These are phyloP conservation scores for Begonia loranthoides DNA, from an alignment of 306 rosid genomes.

Conservation along the genomic window DNA sequence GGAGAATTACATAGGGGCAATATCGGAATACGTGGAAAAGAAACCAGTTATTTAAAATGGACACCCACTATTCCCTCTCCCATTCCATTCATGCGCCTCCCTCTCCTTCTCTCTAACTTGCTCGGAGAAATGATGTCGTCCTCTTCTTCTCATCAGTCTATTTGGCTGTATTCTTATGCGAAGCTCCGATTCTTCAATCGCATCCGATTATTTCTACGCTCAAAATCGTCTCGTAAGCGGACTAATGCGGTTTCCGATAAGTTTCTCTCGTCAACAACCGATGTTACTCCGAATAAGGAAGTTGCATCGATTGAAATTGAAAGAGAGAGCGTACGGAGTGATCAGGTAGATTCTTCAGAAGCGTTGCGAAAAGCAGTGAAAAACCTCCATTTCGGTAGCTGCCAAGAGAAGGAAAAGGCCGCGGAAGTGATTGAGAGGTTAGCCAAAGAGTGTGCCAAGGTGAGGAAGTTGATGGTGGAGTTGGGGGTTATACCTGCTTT, in stretches of 20 bases:
- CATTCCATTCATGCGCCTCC: no score
- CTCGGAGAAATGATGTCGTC: slow-evolving; percentile 25
- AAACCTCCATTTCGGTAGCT: slow-evolving; percentile 81
- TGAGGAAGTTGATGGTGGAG: slow-evolving; percentile 57
- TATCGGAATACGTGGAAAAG: no score
- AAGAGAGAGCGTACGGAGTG: not conserved
- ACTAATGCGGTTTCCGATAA: slow-evolving; percentile 15
- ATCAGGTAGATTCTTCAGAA: slow-evolving; percentile 15
- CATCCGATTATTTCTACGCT: slow-evolving; percentile 46
- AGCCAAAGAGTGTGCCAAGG: slow-evolving; percentile 49
- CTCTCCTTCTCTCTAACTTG: slow-evolving; percentile 9
- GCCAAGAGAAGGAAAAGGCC: slow-evolving; percentile 73
- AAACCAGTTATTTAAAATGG: no score
- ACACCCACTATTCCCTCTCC: no score
- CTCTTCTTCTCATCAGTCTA: slow-evolving; percentile 36
- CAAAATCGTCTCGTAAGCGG: slow-evolving; percentile 45
- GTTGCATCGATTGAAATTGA: slow-evolving; percentile 18
- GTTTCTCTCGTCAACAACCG: slow-evolving; percentile 9
- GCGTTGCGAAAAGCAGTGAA: slow-evolving; percentile 68
- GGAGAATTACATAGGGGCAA: no score
- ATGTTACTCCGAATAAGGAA: slow-evolving; percentile 5
- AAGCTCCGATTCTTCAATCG: slow-evolving; percentile 61
- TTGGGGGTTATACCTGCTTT: slow-evolving; percentile 73
- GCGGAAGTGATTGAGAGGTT: slow-evolving; percentile 51
- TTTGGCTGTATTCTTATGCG: slow-evolving; percentile 46